phyloP scores from a whole-genome alignment of 257 asterid genomes.

The Fraxinus cuspidata region DNA sequence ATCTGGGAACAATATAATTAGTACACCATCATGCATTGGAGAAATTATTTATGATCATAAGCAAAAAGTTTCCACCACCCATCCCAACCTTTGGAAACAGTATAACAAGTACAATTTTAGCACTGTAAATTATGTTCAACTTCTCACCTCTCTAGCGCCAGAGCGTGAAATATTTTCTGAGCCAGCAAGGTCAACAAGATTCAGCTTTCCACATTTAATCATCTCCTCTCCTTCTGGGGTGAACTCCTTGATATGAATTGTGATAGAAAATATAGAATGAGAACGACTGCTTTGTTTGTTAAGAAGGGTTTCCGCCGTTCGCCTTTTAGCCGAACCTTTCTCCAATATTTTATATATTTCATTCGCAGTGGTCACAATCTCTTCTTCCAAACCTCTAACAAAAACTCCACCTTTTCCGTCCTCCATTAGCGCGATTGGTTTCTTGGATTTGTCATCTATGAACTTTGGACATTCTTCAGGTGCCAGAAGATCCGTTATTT shows the following conservation, averaged over 20 bases:
- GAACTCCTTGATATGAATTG: constrained; percentile 47
- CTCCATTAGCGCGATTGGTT: constrained; percentile 51
- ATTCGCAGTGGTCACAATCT: constrained; percentile 45
- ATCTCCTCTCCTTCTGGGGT: constrained; percentile 47
- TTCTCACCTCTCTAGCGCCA: constrained; percentile 53
- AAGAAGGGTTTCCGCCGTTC: constrained; percentile 49
- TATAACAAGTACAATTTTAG: not conserved
- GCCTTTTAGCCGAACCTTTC: constrained; percentile 53
- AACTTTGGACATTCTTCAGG: constrained; percentile 34
- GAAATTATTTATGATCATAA: no score
- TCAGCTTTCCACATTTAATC: constrained; percentile 55
- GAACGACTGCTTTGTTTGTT: constrained; percentile 65
- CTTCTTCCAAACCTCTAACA: constrained; percentile 57
- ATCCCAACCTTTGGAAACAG: not conserved
- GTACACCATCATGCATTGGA: no score
- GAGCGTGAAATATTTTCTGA: constrained; percentile 61
- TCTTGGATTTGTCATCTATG: constrained; percentile 35
- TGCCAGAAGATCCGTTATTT: constrained; percentile 59
- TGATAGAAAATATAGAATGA: constrained; percentile 56
- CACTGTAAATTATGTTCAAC: not conserved
- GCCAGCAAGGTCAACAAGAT: constrained; percentile 70
- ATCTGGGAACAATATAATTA: no score
- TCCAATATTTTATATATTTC: constrained; percentile 47
- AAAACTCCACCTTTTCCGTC: constrained; percentile 60
- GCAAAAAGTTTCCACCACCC: no score